These are phyloP conservation scores for Massarina eburnea DNA, from an alignment of 2,329 filamentous ascomycete species.

Conservation along the genomic window DNA sequence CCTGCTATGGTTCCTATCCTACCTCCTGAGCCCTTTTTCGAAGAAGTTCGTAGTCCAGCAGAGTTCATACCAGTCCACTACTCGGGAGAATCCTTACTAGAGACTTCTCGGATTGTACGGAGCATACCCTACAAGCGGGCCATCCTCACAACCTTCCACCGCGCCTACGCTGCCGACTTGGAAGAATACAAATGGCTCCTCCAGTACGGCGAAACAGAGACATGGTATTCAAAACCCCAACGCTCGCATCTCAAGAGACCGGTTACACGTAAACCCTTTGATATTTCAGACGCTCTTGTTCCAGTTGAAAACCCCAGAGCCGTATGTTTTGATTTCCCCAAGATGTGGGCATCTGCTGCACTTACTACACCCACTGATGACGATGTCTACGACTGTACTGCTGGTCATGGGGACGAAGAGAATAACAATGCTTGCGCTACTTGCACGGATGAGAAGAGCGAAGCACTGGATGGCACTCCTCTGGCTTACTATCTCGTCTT, in stretches of 20 bases:
- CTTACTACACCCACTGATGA: slow-evolving; percentile 33
- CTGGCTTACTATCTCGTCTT: slow-evolving; percentile 33
- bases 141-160: slow-evolving; percentile 24
- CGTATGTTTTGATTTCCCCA: slow-evolving; percentile 23
- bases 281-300: slow-evolving; percentile 13
- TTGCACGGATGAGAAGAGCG: slow-evolving; percentile 30
- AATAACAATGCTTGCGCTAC: slow-evolving; percentile 20
- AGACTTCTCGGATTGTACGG: slow-evolving; percentile 18
- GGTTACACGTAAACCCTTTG: slow-evolving; percentile 5
- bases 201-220: slow-evolving; percentile 22
- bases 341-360: slow-evolving; percentile 33
- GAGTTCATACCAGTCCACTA: slow-evolving; percentile 26
- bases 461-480: slow-evolving; percentile 22
- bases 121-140: slow-evolving; percentile 30
- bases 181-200: slow-evolving; percentile 34
- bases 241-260: slow-evolving; percentile 15
- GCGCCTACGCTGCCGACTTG: slow-evolving; percentile 25
- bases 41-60: slow-evolving; percentile 14
- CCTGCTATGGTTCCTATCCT: slow-evolving; percentile 8
- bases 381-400: slow-evolving; percentile 27
- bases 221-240: slow-evolving; percentile 35
- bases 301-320: slow-evolving; percentile 18
- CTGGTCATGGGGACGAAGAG: slow-evolving; percentile 16
- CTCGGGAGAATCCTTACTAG: slow-evolving; percentile 14
- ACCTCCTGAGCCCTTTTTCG: background rate